A percentile compares a stretch with the other conserved stretches of the same genome.
Conservation (phyloP, 2,329 filamentous ascomycete species). For the Pseudovirgaria hyperparasitica region DNA sequence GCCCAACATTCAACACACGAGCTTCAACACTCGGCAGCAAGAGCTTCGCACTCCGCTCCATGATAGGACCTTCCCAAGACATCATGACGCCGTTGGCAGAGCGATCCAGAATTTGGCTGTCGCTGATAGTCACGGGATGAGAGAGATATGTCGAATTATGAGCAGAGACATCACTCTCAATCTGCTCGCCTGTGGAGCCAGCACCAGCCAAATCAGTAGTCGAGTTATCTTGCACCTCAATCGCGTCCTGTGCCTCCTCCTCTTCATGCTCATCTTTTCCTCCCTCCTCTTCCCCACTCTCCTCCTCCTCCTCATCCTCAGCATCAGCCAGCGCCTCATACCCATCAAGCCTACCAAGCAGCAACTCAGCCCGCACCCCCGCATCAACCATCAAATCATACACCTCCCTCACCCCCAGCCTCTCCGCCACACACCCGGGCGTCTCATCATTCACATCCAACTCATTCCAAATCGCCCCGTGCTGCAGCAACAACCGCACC, state of each 20-base stretch:
- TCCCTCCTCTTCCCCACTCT: constrained; percentile 20
- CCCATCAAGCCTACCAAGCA: constrained; percentile 69
- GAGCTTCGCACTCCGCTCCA: constrained; percentile 32
- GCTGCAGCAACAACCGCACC: constrained; percentile 64
- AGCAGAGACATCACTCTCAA: constrained; percentile 20
- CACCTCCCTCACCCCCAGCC: constrained; percentile 53
- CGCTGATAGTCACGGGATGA: constrained; percentile 34
- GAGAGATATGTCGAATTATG: constrained; percentile 36
- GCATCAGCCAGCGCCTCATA: constrained; percentile 61
- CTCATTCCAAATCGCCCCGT: constrained; percentile 96
- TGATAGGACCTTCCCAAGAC: constrained; percentile 39
- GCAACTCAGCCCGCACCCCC: constrained; percentile 77
- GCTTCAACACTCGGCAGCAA: constrained; percentile 26
- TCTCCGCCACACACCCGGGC: constrained; percentile 70
- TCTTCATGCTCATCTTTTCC: constrained; percentile 6
- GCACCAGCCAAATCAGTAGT: constrained; percentile 13
- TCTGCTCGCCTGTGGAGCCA: constrained; percentile 2
- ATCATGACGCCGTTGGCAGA: constrained; percentile 41
- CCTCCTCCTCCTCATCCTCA: constrained; percentile 36
- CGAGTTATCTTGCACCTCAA: constrained; percentile 13
- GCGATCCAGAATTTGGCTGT: constrained; percentile 32
- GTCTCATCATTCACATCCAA: constrained; percentile 78
- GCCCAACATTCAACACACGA: constrained; percentile 36
- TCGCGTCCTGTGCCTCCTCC: constrained; percentile 10
- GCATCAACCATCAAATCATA: constrained; percentile 81